Conservation (phyloP, 768 basidiomycete species). For the Pholiota molesta region DNA sequence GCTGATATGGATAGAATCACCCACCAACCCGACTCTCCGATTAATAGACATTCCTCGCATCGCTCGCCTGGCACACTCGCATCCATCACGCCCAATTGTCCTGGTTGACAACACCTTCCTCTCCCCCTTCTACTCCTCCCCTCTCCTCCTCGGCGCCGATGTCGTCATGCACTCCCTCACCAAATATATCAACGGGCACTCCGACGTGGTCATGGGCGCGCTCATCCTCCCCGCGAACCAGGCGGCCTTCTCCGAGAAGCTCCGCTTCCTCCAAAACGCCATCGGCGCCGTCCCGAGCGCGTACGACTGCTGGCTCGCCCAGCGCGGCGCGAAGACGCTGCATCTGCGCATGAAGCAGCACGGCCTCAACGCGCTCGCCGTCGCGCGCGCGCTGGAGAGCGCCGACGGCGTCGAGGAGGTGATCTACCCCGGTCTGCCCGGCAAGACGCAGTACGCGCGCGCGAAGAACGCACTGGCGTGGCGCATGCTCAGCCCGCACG, state of each 20-base stretch:
- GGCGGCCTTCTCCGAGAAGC: constrained; percentile 46
- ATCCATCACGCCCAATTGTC: constrained; percentile 71
- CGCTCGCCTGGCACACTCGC: constrained; percentile 61
- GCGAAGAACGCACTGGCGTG: constrained; percentile 64
- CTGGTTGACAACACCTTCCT: constrained; percentile 96
- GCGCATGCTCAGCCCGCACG: constrained; percentile 66
- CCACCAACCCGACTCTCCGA: constrained; percentile 93
- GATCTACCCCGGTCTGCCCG: constrained; percentile 81
- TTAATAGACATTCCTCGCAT: constrained; percentile 82
- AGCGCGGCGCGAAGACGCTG: constrained; percentile 91
- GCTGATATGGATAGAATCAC: constrained; percentile 95
- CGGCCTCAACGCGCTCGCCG: constrained; percentile 76
- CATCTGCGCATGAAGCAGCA: constrained; percentile 87
- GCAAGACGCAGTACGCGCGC: constrained; percentile 45
- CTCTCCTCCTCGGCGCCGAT: constrained; percentile 84
- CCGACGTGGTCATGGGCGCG: constrained; percentile 91
- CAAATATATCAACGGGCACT: constrained; percentile 94
- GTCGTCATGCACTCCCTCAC: constrained; percentile 83
- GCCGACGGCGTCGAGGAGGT: constrained; percentile 74
- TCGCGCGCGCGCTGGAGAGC: constrained; percentile 64
- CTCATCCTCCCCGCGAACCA: constrained; percentile 68
- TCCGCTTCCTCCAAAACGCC: constrained; percentile 91
- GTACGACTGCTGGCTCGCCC: constrained; percentile 89
- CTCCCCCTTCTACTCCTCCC: constrained; percentile 89
- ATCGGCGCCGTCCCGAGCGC: constrained; percentile 84